Percentiles rank a stretch among this genome's conserved stretches.
These are phyloP conservation scores for Phytophthora hybrid DNA, from an alignment of 352 stramenopile species.

Conservation along the genomic window DNA sequence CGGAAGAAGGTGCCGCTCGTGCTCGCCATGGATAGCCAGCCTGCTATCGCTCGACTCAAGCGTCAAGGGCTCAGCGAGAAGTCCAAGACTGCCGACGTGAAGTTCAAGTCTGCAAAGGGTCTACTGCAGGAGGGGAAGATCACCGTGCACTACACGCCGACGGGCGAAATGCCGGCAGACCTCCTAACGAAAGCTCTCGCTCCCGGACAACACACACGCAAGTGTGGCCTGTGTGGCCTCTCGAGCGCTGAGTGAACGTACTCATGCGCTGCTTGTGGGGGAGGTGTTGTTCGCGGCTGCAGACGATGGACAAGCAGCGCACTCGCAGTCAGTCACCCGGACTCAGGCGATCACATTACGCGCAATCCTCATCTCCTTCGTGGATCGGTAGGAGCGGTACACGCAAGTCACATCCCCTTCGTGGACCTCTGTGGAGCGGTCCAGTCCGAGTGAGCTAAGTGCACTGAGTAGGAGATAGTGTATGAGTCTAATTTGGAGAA, in stretches of 20 bases:
- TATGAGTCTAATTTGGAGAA: too few species aligned
- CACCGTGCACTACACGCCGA: slow-evolving; percentile 12
- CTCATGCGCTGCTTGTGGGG: slow-evolving; percentile 4
- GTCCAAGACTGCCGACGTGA: slow-evolving; percentile 14
- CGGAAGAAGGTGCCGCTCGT: background rate
- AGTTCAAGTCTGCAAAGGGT: slow-evolving; percentile 10
- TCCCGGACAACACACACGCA: background rate
- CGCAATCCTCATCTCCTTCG: background rate
- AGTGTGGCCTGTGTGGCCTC: slow-evolving; percentile 12
- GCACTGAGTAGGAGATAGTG: too few species aligned
- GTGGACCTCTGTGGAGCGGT: too few species aligned
- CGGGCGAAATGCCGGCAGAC: slow-evolving; percentile 15
- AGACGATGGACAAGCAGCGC: background rate
- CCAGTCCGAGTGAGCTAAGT: too few species aligned
- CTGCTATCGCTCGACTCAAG: background rate
- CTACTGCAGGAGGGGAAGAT: slow-evolving; percentile 8
- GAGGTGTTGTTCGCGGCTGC: background rate
- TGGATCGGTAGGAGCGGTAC: background rate
- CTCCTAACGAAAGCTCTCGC: slow-evolving; percentile 6
- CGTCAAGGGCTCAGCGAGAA: slow-evolving; percentile 9
- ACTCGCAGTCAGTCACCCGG: background rate
- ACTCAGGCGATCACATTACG: background rate
- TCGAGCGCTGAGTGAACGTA: slow-evolving; percentile 7
- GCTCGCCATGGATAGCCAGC: slow-evolving; percentile 15
- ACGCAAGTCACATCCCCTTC: background rate